These are phyloP conservation scores for Groenewaldozyma salmanticensis DNA, from an alignment of 805 yeast species.

Conservation along the genomic window DNA sequence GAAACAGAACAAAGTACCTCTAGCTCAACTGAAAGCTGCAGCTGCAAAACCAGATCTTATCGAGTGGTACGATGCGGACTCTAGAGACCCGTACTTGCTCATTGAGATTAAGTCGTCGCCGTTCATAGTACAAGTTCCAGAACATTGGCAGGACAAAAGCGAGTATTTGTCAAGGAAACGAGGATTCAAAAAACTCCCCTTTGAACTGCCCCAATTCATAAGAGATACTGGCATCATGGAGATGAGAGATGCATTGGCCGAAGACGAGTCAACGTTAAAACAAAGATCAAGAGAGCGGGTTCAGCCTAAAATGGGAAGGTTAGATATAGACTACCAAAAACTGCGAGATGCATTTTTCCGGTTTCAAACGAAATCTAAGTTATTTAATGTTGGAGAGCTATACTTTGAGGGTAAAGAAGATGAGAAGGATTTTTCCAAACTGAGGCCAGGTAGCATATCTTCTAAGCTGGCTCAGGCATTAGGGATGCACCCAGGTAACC, in stretches of 20 bases:
- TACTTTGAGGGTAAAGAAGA: slow-evolving; percentile 71
- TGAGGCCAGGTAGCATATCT: slow-evolving; percentile 63
- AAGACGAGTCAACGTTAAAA: slow-evolving; percentile 45
- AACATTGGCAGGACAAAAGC: slow-evolving; percentile 72
- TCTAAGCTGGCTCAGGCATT: slow-evolving; percentile 54
- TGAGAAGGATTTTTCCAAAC: slow-evolving; percentile 32
- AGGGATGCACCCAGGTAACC: slow-evolving; percentile 43
- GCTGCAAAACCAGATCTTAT: slow-evolving; percentile 60
- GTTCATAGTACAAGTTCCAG: slow-evolving; percentile 68
- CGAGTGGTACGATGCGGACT: slow-evolving; percentile 83
- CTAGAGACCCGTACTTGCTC: slow-evolving; percentile 62
- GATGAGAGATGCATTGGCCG: slow-evolving; percentile 58
- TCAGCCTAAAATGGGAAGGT: slow-evolving; percentile 77
- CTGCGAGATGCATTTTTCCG: slow-evolving; percentile 82
- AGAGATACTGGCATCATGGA: slow-evolving; percentile 76
- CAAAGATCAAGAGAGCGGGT: slow-evolving; percentile 74
- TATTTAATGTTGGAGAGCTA: slow-evolving; percentile 66
- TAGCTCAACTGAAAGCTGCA: slow-evolving; percentile 56
- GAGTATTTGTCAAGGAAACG: slow-evolving; percentile 62
- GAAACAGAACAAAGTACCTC: slow-evolving; percentile 46
- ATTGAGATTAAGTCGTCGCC: slow-evolving; percentile 54
- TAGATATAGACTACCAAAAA: slow-evolving; percentile 79
- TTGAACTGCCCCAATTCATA: slow-evolving; percentile 69
- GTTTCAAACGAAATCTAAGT: slow-evolving; percentile 61
- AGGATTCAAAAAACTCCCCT: slow-evolving; percentile 60